phyloP scores from a whole-genome alignment of 1,139 yeast species.

The Diutina sp. region DNA sequence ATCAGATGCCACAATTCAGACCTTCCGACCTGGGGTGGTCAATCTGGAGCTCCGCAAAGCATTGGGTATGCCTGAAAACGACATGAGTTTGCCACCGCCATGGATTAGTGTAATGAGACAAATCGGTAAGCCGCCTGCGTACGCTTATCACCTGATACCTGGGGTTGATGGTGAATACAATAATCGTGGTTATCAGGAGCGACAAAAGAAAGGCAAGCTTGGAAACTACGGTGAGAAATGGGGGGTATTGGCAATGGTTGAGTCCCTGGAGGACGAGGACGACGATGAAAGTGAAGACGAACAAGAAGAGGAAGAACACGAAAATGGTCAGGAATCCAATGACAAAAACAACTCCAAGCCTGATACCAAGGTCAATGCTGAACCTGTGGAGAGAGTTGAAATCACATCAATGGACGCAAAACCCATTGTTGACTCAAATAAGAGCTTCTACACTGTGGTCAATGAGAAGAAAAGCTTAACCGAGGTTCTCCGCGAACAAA shows the following conservation, averaged over 20 bases:
- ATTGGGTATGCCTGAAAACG: slow-evolving; percentile 50
- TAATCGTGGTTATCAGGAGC: slow-evolving; percentile 21
- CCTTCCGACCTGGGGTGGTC: slow-evolving; percentile 56
- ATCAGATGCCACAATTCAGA: slow-evolving; percentile 18
- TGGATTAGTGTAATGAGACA: slow-evolving; percentile 68
- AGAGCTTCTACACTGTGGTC: neutral
- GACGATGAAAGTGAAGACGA: slow-evolving; percentile 6
- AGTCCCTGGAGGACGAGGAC: slow-evolving; percentile 8
- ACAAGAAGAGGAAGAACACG: slow-evolving; percentile 1
- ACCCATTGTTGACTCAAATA: neutral
- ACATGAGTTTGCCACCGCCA: slow-evolving; percentile 46
- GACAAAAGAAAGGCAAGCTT: neutral
- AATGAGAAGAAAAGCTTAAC: neutral
- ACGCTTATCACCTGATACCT: slow-evolving; percentile 50
- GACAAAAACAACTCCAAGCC: neutral
- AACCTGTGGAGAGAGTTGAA: neutral
- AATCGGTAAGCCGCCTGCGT: slow-evolving; percentile 79
- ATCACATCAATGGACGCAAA: neutral
- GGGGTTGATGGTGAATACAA: slow-evolving; percentile 31
- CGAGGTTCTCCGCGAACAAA: neutral
- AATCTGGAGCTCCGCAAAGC: slow-evolving; percentile 52
- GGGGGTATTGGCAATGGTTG: slow-evolving; percentile 5
- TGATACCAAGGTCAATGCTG: neutral
- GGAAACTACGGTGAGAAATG: neutral
- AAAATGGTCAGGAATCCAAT: slow-evolving; percentile 1